phyloP scores from a whole-genome alignment of 2,329 filamentous ascomycete species.

The Pseudopyricularia javanii region DNA sequence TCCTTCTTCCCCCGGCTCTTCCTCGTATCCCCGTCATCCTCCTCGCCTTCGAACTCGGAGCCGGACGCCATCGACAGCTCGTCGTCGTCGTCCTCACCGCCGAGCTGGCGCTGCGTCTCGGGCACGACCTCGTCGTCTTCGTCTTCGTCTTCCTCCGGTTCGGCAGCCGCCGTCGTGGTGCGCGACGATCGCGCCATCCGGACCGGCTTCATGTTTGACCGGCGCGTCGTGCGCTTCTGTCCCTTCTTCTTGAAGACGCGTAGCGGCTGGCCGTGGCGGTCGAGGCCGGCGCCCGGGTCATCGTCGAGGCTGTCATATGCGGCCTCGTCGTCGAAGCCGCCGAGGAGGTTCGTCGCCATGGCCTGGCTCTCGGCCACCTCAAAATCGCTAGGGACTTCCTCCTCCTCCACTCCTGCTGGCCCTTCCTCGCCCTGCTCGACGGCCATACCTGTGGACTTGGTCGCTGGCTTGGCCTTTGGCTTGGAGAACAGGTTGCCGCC shows the following conservation, averaged over 20 bases:
- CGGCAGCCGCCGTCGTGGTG: slow-evolving; percentile 9
- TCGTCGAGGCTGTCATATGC: slow-evolving; percentile 42
- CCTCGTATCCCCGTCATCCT: slow-evolving; percentile 14
- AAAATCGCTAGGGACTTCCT: slow-evolving; percentile 9
- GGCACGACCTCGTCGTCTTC: slow-evolving; percentile 25
- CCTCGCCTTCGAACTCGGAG: slow-evolving; percentile 24
- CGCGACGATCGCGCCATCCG: slow-evolving; percentile 31
- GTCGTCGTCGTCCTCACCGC: slow-evolving; percentile 11
- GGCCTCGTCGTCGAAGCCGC: slow-evolving; percentile 52
- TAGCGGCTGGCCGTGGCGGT: slow-evolving; percentile 44
- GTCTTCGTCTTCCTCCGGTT: slow-evolving; percentile 15
- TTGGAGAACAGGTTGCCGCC: background rate
- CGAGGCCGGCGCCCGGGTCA: slow-evolving; percentile 26
- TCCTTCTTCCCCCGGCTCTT: slow-evolving; percentile 14
- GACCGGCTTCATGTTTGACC: slow-evolving; percentile 50
- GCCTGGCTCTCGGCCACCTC: slow-evolving; percentile 32
- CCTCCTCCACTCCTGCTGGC: background rate
- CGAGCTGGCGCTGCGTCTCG: slow-evolving; percentile 19
- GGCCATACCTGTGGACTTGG: background rate
- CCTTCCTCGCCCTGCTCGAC: background rate
- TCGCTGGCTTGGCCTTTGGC: background rate
- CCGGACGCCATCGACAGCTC: slow-evolving; percentile 22
- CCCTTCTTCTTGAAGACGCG: slow-evolving; percentile 72
- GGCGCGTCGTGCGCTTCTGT: slow-evolving; percentile 64
- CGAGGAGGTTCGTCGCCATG: slow-evolving; percentile 23